Conservation (phyloP, 192 early-diverging fungal genomes). For the Gamsiella multidivaricata region DNA sequence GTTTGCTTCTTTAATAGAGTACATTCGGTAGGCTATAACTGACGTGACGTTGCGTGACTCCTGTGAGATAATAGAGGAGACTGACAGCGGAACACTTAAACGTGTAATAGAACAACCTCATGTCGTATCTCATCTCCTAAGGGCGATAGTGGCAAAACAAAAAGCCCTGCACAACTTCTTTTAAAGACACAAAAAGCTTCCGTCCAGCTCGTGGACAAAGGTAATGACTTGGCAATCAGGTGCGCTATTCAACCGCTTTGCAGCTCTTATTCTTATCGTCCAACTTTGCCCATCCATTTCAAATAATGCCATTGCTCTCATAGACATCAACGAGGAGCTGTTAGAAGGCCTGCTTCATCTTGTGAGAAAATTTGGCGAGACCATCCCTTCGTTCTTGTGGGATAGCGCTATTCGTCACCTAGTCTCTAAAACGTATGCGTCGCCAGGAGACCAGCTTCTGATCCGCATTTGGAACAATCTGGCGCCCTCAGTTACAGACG, state of each 20-base stretch:
- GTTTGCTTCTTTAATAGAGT: slow-evolving; percentile 16
- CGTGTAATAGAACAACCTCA: background rate
- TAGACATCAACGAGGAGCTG: background rate
- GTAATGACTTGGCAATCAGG: background rate
- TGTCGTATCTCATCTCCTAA: background rate
- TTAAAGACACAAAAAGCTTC: background rate
- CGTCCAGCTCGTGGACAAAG: background rate
- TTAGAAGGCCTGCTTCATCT: slow-evolving; percentile 6
- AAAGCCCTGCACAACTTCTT: slow-evolving; percentile 17
- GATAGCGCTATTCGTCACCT: background rate
- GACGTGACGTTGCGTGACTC: no score
- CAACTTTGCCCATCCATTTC: background rate
- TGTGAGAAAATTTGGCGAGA: slow-evolving; percentile 9
- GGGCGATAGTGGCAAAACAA: background rate
- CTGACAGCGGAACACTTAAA: no score
- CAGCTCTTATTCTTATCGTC: background rate
- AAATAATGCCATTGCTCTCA: background rate
- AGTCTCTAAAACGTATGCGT: slow-evolving; percentile 12
- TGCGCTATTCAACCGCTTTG: background rate
- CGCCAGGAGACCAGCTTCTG: slow-evolving; percentile 3
- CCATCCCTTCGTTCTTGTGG: slow-evolving; percentile 6
- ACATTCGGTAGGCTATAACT: slow-evolving; percentile 13
- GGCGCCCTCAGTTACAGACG: slow-evolving; percentile 5
- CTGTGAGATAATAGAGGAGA: no score
- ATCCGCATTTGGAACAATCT: slow-evolving; percentile 19